phyloP scores from a whole-genome alignment of 2,329 filamentous ascomycete genomes.

The Neonectria neomacrospora region DNA sequence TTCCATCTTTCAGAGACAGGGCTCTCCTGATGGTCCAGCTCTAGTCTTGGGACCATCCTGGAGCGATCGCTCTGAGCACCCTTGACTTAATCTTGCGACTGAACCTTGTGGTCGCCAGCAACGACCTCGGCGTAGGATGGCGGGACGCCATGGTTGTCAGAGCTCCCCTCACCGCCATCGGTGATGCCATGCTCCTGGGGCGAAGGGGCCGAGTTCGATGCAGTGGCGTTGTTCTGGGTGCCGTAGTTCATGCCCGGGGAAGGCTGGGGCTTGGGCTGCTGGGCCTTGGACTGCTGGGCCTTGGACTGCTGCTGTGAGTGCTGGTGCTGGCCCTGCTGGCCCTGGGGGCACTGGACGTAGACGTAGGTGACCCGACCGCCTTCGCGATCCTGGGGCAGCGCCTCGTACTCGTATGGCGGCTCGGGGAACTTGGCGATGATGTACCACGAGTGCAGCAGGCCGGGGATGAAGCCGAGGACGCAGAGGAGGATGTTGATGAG shows the following conservation, averaged over 20 bases:
- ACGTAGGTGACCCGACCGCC: constrained; percentile 78
- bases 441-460: constrained; percentile 96
- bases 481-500: constrained; percentile 96
- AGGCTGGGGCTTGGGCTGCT: constrained; percentile 44
- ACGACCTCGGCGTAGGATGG: constrained; percentile 93
- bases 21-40: neutral
- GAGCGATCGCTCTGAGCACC: neutral
- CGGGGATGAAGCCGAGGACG: constrained; percentile 81
- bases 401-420: constrained; percentile 74
- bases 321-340: constrained; percentile 49
- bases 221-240: constrained; percentile 45
- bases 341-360: constrained; percentile 68
- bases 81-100: constrained; percentile 56
- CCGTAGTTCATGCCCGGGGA: constrained; percentile 60
- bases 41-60: neutral
- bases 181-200: constrained; percentile 48
- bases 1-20: neutral
- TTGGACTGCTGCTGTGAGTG: constrained; percentile 35
- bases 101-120: constrained; percentile 90
- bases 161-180: constrained; percentile 54
- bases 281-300: constrained; percentile 39
- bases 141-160: constrained; percentile 64
- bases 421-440: constrained; percentile 94
- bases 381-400: constrained; percentile 66
- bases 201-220: constrained; percentile 41